Evolutionary conservation across 805 yeast species (phyloP).

Genomic region (Schwanniomyces polymorphus): DNA sequence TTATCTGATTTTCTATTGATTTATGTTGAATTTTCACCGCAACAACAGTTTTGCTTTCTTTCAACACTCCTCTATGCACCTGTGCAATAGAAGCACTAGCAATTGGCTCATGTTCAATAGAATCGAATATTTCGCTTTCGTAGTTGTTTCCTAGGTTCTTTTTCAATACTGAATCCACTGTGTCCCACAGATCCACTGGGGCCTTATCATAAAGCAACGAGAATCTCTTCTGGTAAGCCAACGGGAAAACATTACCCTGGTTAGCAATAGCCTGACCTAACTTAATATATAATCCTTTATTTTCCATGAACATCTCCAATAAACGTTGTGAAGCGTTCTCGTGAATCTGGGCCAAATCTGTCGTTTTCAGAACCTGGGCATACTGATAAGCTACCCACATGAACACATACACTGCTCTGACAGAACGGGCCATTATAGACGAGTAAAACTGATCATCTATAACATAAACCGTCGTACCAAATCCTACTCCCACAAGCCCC

Average conservation of each 20-base stretch:
- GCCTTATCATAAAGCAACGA: constrained; percentile 65
- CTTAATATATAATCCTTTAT: constrained; percentile 62
- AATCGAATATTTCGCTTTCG: constrained; percentile 34
- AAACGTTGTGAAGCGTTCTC: constrained; percentile 50
- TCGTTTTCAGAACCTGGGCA: constrained; percentile 42
- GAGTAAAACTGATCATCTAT: constrained; percentile 26
- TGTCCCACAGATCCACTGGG: constrained; percentile 55
- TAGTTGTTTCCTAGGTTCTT: constrained; percentile 45
- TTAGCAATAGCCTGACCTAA: constrained; percentile 80
- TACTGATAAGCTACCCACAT: constrained; percentile 60
- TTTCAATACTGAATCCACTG: constrained; percentile 39
- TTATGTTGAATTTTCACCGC: constrained; percentile 70
- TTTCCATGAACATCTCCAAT: constrained; percentile 25
- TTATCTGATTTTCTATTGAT: constrained; percentile 59
- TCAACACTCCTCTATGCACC: constrained; percentile 56
- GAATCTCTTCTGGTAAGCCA: constrained; percentile 59
- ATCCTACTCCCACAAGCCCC: constrained; percentile 3
- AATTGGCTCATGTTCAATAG: constrained; percentile 55
- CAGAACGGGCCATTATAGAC: constrained; percentile 53
- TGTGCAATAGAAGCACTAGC: constrained; percentile 81
- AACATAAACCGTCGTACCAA: constrained; percentile 9
- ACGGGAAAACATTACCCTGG: constrained; percentile 68
- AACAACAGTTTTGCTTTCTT: constrained; percentile 46
- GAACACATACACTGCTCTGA: constrained; percentile 49
- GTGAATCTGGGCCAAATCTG: constrained; percentile 52